Evolutionary conservation across 148 eudicot species (phyloP).

Genomic region (Heliamphora exappendiculata): DNA sequence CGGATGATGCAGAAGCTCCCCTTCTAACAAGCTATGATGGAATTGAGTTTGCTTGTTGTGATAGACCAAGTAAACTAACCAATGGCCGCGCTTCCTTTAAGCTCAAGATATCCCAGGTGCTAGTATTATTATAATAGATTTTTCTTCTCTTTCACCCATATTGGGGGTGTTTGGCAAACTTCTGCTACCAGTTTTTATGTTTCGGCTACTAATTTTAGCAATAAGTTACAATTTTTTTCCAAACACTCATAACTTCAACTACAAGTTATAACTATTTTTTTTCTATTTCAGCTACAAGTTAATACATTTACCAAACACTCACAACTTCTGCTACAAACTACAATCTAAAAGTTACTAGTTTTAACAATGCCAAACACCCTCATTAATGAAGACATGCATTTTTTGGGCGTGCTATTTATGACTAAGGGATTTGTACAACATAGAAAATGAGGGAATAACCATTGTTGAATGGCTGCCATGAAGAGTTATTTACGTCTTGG

Average conservation of each 20-base stretch:
- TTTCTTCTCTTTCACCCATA: not conserved
- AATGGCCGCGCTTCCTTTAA: conserved; percentile 74
- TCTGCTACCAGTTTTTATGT: no score
- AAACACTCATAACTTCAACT: no score
- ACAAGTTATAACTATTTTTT: no score
- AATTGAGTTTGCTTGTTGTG: conserved; percentile 49
- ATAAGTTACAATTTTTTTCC: no score
- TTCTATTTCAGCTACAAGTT: no score
- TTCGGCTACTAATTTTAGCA: no score
- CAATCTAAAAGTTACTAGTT: no score
- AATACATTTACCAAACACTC: no score
- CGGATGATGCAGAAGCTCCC: conserved; percentile 63
- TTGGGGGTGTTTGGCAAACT: no score
- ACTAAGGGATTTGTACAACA: not conserved
- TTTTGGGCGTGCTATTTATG: not conserved
- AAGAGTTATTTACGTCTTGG: not conserved
- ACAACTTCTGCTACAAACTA: no score
- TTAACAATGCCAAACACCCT: no score
- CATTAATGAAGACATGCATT: not conserved
- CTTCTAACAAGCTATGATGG: conserved; percentile 62
- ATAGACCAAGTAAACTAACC: conserved; percentile 53
- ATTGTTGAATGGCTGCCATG: not conserved
- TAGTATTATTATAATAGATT: conserved; percentile 11
- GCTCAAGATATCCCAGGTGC: conserved; percentile 78
- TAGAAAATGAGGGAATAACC: not conserved